These are phyloP conservation scores for Apiotrichum domesticum DNA, from an alignment of 1,284 basidiomycete species.

Conservation along the genomic window DNA sequence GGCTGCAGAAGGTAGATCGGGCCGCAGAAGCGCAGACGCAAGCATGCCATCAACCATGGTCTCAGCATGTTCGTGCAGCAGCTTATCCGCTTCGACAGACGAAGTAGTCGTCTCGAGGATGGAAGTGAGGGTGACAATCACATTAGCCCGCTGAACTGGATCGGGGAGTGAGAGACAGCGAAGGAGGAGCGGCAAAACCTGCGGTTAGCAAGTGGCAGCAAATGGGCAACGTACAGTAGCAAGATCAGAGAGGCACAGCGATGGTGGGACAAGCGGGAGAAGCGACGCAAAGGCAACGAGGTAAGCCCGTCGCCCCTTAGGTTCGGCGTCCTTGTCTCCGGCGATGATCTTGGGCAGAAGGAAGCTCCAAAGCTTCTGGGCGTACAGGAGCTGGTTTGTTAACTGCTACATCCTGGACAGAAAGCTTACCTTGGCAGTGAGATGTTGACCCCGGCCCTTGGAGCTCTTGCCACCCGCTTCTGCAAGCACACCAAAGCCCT, in stretches of 20 bases:
- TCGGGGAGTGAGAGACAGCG: conserved; percentile 75
- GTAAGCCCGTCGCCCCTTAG: conserved; percentile 49
- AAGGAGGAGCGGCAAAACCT: conserved; percentile 84
- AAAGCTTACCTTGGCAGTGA: conserved; percentile 60
- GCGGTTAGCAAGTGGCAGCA: conserved; percentile 1
- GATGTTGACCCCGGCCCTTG: conserved; percentile 60
- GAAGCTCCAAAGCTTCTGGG: conserved; percentile 72
- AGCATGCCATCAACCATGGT: conserved; percentile 68
- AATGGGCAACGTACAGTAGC: conserved; percentile 53
- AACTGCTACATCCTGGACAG: background rate
- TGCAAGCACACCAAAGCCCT: conserved; percentile 61
- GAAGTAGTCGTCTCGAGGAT: conserved; percentile 60
- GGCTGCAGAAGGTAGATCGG: no score
- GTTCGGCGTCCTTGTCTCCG: conserved; percentile 49
- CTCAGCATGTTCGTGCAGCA: conserved; percentile 63
- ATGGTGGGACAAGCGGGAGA: conserved; percentile 71
- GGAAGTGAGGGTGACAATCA: conserved; percentile 70
- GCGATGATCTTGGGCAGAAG: conserved; percentile 69
- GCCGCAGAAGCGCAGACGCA: conserved; percentile 49
- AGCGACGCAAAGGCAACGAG: conserved; percentile 79
- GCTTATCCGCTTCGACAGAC: conserved; percentile 39
- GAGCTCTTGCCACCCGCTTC: conserved; percentile 51
- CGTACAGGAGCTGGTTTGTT: conserved; percentile 63
- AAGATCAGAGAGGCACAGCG: conserved; percentile 63
- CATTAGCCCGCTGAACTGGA: conserved; percentile 64